Evolutionary conservation across 2,329 filamentous ascomycete genomes (phyloP).

Genomic region (Aspergillus sp.): DNA sequence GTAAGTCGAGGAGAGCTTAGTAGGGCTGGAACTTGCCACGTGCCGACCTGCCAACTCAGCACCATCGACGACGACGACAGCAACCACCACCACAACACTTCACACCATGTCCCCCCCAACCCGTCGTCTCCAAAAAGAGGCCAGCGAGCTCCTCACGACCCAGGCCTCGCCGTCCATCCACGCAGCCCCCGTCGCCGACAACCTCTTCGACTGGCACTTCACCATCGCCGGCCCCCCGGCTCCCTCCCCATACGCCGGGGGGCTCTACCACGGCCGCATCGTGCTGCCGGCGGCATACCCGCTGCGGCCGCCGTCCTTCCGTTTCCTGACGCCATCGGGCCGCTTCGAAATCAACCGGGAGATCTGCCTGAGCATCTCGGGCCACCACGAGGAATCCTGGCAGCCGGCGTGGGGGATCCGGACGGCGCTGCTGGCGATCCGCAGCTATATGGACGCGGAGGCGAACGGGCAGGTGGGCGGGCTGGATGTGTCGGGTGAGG

Average conservation of each 20-base stretch:
- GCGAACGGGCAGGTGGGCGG: conserved; percentile 83
- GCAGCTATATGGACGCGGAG: conserved; percentile 89
- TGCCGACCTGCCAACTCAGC: conserved; percentile 1
- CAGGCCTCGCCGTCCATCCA: conserved; percentile 77
- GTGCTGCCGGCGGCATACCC: conserved; percentile 83
- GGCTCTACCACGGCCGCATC: conserved; percentile 94
- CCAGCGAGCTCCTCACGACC: conserved; percentile 68
- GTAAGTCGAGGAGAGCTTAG: too few relatives aligned
- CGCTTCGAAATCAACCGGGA: conserved; percentile 94
- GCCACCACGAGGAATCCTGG: conserved; percentile 97
- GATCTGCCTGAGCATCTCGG: conserved; percentile 88
- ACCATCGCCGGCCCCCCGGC: conserved; percentile 82
- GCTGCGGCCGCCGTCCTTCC: conserved; percentile 85
- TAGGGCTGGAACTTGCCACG: too few relatives aligned
- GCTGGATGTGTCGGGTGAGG: conserved; percentile 62
- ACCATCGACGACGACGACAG: background rate
- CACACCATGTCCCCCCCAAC: conserved; percentile 26
- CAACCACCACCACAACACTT: conserved; percentile 6
- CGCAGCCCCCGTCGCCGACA: conserved; percentile 70
- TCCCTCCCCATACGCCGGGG: conserved; percentile 64
- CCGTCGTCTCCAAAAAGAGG: conserved; percentile 60
- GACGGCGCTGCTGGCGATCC: conserved; percentile 69
- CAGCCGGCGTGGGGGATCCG: conserved; percentile 95
- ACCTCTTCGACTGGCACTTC: conserved; percentile 99
- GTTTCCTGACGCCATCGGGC: conserved; percentile 83